Evolutionary conservation across 139 green algal species (phyloP), one percentile per base, ranked within the genome.

Genomic region (Coelastrella sp.): DNA sequence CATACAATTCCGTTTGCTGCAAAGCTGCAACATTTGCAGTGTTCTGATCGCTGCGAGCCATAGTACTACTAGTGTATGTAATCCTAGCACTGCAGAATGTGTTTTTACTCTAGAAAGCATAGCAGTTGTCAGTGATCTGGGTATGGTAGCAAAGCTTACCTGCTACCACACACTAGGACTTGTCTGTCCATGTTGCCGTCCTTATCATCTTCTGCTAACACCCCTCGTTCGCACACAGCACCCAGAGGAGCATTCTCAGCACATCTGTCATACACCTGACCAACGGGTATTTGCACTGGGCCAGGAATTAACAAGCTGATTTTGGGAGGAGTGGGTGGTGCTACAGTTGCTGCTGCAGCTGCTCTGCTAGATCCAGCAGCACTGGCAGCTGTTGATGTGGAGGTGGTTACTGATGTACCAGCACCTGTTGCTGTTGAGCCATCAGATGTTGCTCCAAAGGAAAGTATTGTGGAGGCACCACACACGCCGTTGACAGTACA

Each of bases 151-250:
- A 57, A 13, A 13, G 25, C 75, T 66, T 35, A 88, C 85, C 59
- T 86, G 60, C 19, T 77, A 5, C 79, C 86, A 67, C 89, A 92
- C 3, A 88, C 81, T 40, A 63, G n/a, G 3, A 92, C 72, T 8
- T 51, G 67, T 2, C 84, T 53, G 11, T 87, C 81, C 1, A 92
- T 50, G 25, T 53, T 83, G n/a, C 89, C 89, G 17, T 92, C 89
- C 21, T 73, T 67, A 0, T 34, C 30, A 76, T 91, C 87, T 6
- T 40, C 38, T 11, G 87, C 89, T 38, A 38, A 43, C 2, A 67
- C 87, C 9, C 89, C 89, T 5, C 81, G 43, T 69, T 92, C 89
- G 68, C 89, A 92, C 2, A 82, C 41, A 13, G 35, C 32, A 37
- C 25, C 23, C 5, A 86, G 59, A 2, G 85, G 71, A 7, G 87